phyloP scores from a whole-genome alignment of 352 stramenopile genomes.

The Phytophthora agathidicida region DNA sequence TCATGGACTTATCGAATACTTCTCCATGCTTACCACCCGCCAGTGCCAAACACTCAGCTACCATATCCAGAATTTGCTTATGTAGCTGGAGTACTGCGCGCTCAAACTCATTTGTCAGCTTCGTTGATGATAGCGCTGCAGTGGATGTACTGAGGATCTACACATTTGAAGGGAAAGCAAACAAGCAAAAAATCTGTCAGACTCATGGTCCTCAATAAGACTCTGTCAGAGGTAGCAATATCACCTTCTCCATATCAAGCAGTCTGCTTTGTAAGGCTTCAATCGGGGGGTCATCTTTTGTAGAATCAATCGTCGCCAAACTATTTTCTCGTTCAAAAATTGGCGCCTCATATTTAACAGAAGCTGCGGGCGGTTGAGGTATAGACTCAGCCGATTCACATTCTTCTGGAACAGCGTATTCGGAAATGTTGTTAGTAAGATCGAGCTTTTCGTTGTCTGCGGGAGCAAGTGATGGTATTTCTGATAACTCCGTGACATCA shows the following conservation, averaged over 20 bases:
- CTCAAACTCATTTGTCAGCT: constrained; percentile 36
- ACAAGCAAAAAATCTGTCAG: constrained; percentile 13
- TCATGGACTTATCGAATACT: neutral
- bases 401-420: neutral
- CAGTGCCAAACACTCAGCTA: constrained; percentile 24
- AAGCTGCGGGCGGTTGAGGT: neutral
- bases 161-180: neutral
- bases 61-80: constrained; percentile 40
- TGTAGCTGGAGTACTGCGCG: constrained; percentile 42
- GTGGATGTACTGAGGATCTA: constrained; percentile 44
- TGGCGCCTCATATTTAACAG: neutral
- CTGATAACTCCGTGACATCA: neutral
- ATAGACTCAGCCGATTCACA: neutral
- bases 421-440: neutral
- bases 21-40: neutral
- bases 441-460: neutral
- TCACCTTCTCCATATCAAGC: constrained; percentile 42
- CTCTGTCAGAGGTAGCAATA: neutral
- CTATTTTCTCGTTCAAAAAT: too few species aligned
- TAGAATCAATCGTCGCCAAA: neutral
- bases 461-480: neutral
- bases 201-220: neutral
- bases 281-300: neutral
- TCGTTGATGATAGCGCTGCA: constrained; percentile 17
- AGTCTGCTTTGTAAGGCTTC: constrained; percentile 19